A percentile compares a stretch with the other conserved stretches of the same genome.
Evolutionary conservation across 1,139 yeast genomes (phyloP).

Genomic region (Scheffersomyces titani): DNA sequence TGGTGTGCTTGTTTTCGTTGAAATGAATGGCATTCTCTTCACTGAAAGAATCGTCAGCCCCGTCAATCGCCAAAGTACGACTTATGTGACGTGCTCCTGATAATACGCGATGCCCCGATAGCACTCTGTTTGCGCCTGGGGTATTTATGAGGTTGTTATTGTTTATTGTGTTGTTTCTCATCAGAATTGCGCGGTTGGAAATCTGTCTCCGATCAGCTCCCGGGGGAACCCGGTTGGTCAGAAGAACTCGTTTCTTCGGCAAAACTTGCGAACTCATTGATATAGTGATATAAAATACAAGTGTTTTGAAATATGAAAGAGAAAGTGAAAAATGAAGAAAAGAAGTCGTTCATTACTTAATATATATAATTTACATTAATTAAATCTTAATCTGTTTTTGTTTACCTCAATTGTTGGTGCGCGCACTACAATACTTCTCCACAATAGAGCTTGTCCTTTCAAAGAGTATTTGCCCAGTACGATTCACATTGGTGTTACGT

Average conservation of each 20-base stretch:
- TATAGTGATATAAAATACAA: not conserved
- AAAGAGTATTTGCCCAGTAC: too few relatives aligned
- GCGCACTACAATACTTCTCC: not conserved
- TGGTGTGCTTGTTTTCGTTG: constrained; percentile 46
- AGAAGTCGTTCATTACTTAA: not conserved
- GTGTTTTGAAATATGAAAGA: not conserved
- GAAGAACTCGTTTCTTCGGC: constrained; percentile 13
- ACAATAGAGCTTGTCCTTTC: too few relatives aligned
- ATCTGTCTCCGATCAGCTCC: constrained; percentile 9
- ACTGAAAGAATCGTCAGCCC: constrained; percentile 24
- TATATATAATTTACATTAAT: too few relatives aligned
- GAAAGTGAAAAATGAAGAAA: not conserved
- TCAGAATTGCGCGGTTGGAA: constrained; percentile 14
- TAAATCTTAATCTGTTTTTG: not conserved
- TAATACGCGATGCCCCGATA: constrained; percentile 15
- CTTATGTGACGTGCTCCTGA: constrained; percentile 20
- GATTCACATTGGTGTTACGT: too few relatives aligned
- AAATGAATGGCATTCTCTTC: constrained; percentile 47
- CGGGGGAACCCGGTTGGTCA: constrained; percentile 3
- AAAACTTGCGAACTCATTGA: constrained; percentile 12
- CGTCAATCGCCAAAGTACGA: constrained; percentile 9
- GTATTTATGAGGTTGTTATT: constrained; percentile 6
- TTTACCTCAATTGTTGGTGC: not conserved
- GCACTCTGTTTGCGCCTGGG: constrained; percentile 8
- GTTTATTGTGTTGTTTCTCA: constrained; percentile 5